Evolutionary conservation across 2,329 filamentous ascomycete species (phyloP).

Genomic region (Botrytis medusae): DNA sequence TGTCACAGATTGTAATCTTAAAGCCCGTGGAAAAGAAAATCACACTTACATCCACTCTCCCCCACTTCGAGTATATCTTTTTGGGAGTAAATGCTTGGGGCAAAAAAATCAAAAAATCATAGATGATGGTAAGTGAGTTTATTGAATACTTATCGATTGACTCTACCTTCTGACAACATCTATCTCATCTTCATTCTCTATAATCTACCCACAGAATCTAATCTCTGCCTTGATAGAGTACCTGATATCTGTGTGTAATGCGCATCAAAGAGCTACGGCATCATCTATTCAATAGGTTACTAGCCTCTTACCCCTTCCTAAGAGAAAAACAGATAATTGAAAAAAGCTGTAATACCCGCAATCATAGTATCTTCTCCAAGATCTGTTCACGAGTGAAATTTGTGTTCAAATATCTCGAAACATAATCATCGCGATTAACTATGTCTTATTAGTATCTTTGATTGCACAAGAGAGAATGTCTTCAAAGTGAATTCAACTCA

Average conservation of each 20-base stretch:
- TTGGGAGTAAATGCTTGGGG: not conserved
- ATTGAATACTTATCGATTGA: not conserved
- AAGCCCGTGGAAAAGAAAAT: not conserved
- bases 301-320: accelerated
- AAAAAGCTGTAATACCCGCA: not conserved
- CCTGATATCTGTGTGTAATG: not conserved
- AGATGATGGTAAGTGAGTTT: not conserved
- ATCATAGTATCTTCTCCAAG: constrained; percentile 35
- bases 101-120: not conserved
- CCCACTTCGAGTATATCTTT: accelerated
- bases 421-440: constrained; percentile 80
- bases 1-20: not conserved
- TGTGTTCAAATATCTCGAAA: constrained; percentile 72
- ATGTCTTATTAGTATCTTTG: not conserved
- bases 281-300: not conserved
- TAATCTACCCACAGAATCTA: too few relatives aligned
- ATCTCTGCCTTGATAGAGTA: not conserved
- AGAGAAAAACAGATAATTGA: not conserved
- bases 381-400: constrained; percentile 51
- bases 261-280: too few relatives aligned
- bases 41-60: too few relatives aligned
- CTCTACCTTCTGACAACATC: not conserved
- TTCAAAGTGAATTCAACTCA: constrained; percentile 48
- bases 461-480: not conserved
- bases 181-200: not conserved